Evolutionary conservation across 2,329 filamentous ascomycete species (phyloP).

Genomic region (Exophiala calicioides): DNA sequence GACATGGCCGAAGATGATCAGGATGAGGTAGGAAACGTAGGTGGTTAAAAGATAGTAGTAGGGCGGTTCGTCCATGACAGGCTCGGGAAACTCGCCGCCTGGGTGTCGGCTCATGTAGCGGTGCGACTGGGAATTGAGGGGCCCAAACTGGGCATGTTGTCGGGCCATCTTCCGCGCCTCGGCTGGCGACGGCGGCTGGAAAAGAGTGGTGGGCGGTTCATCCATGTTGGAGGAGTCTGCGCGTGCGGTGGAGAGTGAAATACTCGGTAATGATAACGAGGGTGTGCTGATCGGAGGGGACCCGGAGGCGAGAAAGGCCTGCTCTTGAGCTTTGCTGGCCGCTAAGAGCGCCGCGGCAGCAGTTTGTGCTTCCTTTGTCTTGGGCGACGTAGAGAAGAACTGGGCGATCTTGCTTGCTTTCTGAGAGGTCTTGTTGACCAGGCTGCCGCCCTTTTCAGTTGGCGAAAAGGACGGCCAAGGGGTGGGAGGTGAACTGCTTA

Average conservation of each 20-base stretch:
- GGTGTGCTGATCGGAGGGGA: conserved; percentile 68
- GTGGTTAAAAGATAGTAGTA: conserved; percentile 97
- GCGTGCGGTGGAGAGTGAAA: conserved; percentile 84
- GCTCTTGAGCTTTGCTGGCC: conserved; percentile 61
- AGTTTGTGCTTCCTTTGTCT: conserved; percentile 61
- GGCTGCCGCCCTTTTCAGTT: conserved; percentile 52
- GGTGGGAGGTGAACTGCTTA: conserved; percentile 52
- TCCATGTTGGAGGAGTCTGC: conserved; percentile 74
- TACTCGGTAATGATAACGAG: conserved; percentile 79
- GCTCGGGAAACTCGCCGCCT: conserved; percentile 75
- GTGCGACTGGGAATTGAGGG: conserved; percentile 76
- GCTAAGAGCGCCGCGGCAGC: conserved; percentile 65
- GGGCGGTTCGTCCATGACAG: conserved; percentile 90
- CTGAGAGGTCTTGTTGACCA: conserved; percentile 51
- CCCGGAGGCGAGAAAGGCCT: conserved; percentile 62
- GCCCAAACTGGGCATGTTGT: conserved; percentile 88
- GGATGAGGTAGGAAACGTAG: conserved; percentile 94
- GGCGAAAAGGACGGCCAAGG: conserved; percentile 52
- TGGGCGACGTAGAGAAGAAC: conserved; percentile 79
- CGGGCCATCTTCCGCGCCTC: conserved; percentile 75
- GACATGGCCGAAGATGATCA: conserved; percentile 93
- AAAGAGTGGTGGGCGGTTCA: conserved; percentile 74
- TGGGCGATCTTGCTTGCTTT: conserved; percentile 77
- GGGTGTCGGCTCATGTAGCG: conserved; percentile 86
- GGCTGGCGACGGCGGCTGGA: conserved; percentile 81